Evolutionary conservation across 129 eudicot genomes (phyloP), one percentile per base, ranked within the genome.

Genomic region (Sambucus nigra): DNA sequence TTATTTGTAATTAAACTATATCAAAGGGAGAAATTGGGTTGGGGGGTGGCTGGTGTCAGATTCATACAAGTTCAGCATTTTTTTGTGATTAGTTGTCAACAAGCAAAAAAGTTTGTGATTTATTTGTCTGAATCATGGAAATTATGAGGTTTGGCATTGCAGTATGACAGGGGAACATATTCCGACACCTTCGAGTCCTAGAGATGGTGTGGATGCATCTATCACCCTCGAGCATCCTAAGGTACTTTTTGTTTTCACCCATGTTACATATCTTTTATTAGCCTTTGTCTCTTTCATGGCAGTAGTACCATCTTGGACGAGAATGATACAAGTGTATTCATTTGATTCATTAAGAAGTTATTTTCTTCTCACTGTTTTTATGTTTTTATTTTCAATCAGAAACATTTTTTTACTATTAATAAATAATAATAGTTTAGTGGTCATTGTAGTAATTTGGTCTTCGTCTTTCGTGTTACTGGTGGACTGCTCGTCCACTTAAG

Each of bases 141-240:
- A n/a, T 60, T 20, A 42, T 62, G 47, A 35, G 7, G 54, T 15
- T 69, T 55, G 53, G 29, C 59, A 24, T 71, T 61, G 59, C 84
- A 92, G 99, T 63, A 92, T 92, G 99, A 76, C 99, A 25, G 96
- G 94, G 48, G 99, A 92, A 69, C 94, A 55, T 53, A 64, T 69
- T 62, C 83, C 80, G 44, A 79, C 82, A 11, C 96, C 99, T 29
- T 61, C 92, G 3, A 86, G 94, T 77, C 99, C 94, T 29, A 75
- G 91, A 69, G 94, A 86, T 57, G 87, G 94, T 25, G 99, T 82
- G 15, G 99, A 92, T 75, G 77, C 57, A n/a, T 65, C 96, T 33
- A 65, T 54, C 41, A 69, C 67, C 55, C 65, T 80, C 54, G 94
- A 80, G 44, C 91, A 78, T 20, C 87, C 80, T 23, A 69, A 72